Base-by-base conservation (phyloP, 73 alveolate genomes). In the Breviolum minutum region DNA sequence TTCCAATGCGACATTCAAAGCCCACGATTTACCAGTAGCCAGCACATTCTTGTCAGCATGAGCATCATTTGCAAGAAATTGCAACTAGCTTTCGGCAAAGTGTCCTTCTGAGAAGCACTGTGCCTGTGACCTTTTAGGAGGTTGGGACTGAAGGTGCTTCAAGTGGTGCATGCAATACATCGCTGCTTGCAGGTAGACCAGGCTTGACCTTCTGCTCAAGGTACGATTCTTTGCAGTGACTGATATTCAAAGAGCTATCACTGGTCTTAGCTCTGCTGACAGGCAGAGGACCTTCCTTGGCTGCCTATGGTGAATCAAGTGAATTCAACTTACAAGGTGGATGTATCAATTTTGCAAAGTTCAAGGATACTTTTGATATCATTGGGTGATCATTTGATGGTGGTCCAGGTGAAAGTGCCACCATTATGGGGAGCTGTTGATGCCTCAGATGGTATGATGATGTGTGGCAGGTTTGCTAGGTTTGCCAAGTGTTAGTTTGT, bases 121-220 rank as follows among this genome's bases (percentile, higher is more conserved):
- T 19, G 85, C 85, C 85, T 24, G 19, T 19, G 85, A 54, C 85
- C 12, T 8, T 20, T 27, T 76, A 30, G 81, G 81, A 71, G 81
- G 81, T 71, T 40, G 54, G 81, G 81, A 54, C 81, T 71, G 81
- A 13, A 71, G n/a, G 30, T 71, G n/a, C 54, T 7, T 8, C 81
- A 71, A 20, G 30, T 71, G n/a, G 30, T 20, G 30, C 10, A 71
- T 8, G 1, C 62, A 61, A 27, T 76, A 7, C 60, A 19, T n/a
- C 63, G 63, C 81, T 17, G 85, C 63, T 16, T 4, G 54, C 87
- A 79, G 87, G 87, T 32, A 7, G 61, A 32, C 66, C 66, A 32
- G 66, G 87, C 85, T 76, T 76, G 85, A 79, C 87, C 87, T 79
- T 79, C 87, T 79, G 87, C 87, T 32, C 87, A 79, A 79, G 87